Base-by-base conservation (phyloP, 306 rosid species). In the Chamaecrista fasciculata region DNA sequence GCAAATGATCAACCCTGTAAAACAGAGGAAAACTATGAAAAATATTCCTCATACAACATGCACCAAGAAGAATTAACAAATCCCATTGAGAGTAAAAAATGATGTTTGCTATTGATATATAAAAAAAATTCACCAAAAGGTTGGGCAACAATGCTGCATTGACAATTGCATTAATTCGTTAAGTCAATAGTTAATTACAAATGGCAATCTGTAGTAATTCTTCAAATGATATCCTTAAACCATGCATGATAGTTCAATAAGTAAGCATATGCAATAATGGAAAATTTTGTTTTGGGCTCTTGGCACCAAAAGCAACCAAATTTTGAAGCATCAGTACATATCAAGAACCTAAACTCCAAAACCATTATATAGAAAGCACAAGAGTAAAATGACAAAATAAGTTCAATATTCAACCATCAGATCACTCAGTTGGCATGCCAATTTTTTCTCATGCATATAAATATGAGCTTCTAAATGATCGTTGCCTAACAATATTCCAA, bases 121-220 rank as follows among this genome's bases (percentile, higher is more conserved):
- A 55, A 60, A 1, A 7, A 67, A 61, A 50, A 44, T 37, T 48
- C 71, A 50, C 57, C 43, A 51, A 42, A 28, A 0, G 18, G 42
- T 26, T 70, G 43, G 50, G 42, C 31, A 23, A 58, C 40, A 60
- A 80, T 60, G 55, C 88, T 75, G 72, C 73, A 66, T 42, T 21
- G 12, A 68, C 67, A 78, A 71, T 53, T 29, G 39, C 20, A 77
- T 50, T 31, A 6, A 8, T 14, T 42, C 71, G 4, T 29, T 53
- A 71, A 50, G 50, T 67, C 36, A 62, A 4, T 24, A 59, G 0
- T 31, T 5, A 43, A 40, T 8, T 29, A 61, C 16, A 61, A 61
- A 61, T 37, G 29, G 10, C 23, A 50, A 33, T 19, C n/a, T 7
- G 50, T 8, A 51, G 61, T 19, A 16, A 40, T 36, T 15, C 20